Evolutionary conservation across 148 eudicot genomes (phyloP).

Genomic region (Chenopodium quinoa): DNA sequence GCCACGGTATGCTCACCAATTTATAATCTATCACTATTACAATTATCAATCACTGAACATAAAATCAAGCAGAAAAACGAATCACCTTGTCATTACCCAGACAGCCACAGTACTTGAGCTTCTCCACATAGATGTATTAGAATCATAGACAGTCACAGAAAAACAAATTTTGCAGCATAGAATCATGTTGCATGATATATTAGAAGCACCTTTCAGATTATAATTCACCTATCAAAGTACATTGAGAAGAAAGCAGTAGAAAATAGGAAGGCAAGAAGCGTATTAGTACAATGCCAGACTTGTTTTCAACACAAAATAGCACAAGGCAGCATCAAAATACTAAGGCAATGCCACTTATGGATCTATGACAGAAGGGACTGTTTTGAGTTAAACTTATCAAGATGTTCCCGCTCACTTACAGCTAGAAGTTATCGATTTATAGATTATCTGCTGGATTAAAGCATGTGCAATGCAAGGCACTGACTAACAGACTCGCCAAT

Average conservation of each 20-base stretch:
- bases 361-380: background rate
- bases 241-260: background rate
- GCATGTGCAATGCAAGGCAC: background rate
- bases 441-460: background rate
- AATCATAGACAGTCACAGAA: no score
- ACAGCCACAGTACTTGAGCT: no score
- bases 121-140: no score
- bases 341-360: background rate
- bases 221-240: background rate
- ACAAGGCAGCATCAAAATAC: background rate
- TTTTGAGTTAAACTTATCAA: background rate
- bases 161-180: background rate
- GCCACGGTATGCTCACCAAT: no score
- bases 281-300: background rate
- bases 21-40: no score
- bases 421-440: background rate
- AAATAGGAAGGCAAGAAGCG: background rate
- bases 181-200: background rate
- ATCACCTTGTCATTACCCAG: no score
- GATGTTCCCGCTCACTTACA: background rate
- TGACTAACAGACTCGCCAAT: background rate
- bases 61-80: no score
- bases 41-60: no score
- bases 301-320: background rate
- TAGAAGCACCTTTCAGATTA: background rate